Evolutionary conservation across 768 basidiomycete species (phyloP), one percentile per base, ranked within the genome.

Genomic region (Clavulina sp.): DNA sequence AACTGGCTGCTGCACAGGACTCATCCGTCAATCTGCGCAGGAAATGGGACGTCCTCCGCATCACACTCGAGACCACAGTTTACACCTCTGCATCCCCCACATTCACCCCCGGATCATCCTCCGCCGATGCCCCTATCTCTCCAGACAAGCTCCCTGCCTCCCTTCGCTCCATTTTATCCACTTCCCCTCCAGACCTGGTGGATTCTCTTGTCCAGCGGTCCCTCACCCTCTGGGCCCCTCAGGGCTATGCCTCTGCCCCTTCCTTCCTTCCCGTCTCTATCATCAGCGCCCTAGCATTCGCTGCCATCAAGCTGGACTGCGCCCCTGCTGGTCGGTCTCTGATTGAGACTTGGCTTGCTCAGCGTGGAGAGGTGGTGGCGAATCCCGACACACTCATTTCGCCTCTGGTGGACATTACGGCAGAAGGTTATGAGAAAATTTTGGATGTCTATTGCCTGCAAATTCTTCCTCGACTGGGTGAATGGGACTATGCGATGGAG

Each of bases 21-120:
- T 65, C 72, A 21, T 68, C 77, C 54, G 53, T 60, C 5, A 57
- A 60, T 3, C 67, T 70, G 46, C 76, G 85, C 18, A 70, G 78
- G 52, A 87, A 86, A 67, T 89, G 86, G 86, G 85, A 89, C 59
- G 77, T 89, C 52, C 76, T 89, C 4, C 74, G 86, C 24, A 80
- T 89, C 56, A 88, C 84, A 0, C 72, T 86, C 51, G 84, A 88
- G 61, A 76, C 79, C 1, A 84, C 80, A 0, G 65, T 83, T 26
- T 84, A 81, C 59, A 62, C 75, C 13, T 72, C 51, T 2, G 31
- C 54, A 3, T 23, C 38, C 13, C 16, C 26, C 6, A 30, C 44
- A 24, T 28, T 44, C 44, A 52, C n/a, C 41, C 50, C 6, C 50
- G 4, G 24, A 23, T 4, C 31, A 23, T 50, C 40, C 80, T 2